A percentile compares a stretch with the other conserved stretches of the same genome.
Conservation (phyloP, 495 filamentous ascomycete species). For the Tuber brumale region DNA sequence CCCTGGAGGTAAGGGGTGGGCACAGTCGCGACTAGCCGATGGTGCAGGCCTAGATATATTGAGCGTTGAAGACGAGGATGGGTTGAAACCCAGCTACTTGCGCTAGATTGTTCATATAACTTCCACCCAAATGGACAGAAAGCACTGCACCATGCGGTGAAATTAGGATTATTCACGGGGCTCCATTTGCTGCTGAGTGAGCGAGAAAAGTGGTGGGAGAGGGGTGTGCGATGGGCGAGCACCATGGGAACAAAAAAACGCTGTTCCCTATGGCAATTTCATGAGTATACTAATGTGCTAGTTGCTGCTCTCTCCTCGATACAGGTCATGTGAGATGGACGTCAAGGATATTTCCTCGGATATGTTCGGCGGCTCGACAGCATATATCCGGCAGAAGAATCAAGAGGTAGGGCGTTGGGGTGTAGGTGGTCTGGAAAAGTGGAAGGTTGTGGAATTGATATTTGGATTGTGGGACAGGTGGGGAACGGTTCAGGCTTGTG, state of each 20-base stretch:
- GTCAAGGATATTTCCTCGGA: no score
- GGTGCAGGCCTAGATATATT: not conserved
- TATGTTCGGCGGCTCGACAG: not conserved
- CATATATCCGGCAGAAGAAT: not conserved
- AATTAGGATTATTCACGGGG: no score
- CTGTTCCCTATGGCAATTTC: no score
- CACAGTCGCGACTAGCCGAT: not conserved
- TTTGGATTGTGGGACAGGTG: not conserved
- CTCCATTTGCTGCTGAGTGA: no score
- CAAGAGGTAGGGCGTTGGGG: not conserved
- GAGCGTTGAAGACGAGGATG: not conserved
- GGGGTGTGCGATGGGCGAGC: no score
- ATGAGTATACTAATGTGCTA: no score
- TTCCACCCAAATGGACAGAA: not conserved
- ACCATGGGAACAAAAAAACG: no score
- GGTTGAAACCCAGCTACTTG: not conserved
- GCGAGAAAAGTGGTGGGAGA: no score
- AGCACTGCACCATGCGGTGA: no score
- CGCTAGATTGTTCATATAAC: not conserved
- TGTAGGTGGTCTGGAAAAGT: not conserved
- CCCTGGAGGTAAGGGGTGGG: not conserved
- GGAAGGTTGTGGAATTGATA: not conserved
- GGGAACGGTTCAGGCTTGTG: not conserved
- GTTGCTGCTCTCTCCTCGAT: no score
- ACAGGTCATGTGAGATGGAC: no score